Evolutionary conservation across 2,329 filamentous ascomycete genomes (phyloP).

Genomic region (Epichloe festucae): DNA sequence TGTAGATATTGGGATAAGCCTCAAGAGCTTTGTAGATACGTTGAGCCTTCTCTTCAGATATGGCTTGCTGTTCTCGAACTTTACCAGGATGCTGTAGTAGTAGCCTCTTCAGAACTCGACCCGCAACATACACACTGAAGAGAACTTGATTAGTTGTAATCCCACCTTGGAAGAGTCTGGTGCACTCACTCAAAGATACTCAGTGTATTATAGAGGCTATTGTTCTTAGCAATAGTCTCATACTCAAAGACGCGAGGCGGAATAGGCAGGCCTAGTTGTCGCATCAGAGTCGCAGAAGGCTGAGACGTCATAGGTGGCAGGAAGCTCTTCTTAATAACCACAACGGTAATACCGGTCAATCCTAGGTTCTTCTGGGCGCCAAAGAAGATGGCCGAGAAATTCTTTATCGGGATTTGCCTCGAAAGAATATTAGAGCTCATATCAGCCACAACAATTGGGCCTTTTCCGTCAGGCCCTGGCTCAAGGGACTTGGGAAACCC

Average conservation of each 20-base stretch:
- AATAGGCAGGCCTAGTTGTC: slow-evolving; percentile 62
- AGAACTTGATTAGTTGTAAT: not conserved
- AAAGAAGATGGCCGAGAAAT: slow-evolving; percentile 79
- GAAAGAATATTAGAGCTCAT: slow-evolving; percentile 94
- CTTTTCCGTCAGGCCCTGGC: slow-evolving; percentile 43
- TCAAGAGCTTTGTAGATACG: slow-evolving; percentile 71
- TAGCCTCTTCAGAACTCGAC: slow-evolving; percentile 72
- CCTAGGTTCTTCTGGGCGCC: slow-evolving; percentile 94
- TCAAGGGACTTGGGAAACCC: slow-evolving; percentile 53
- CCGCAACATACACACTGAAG: slow-evolving; percentile 73
- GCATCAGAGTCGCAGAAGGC: slow-evolving; percentile 55
- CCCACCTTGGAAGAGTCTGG: too few relatives aligned
- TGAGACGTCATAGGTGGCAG: slow-evolving; percentile 54
- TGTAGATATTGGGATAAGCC: slow-evolving; percentile 56
- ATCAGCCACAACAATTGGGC: slow-evolving; percentile 73
- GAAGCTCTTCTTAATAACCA: slow-evolving; percentile 69
- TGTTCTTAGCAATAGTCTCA: slow-evolving; percentile 78
- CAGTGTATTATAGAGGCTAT: slow-evolving; percentile 90
- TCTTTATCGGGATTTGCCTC: slow-evolving; percentile 59
- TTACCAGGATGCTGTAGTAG: slow-evolving; percentile 52
- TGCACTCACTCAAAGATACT: slow-evolving; percentile 67
- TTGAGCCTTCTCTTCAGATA: slow-evolving; percentile 62
- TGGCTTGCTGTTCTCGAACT: slow-evolving; percentile 61
- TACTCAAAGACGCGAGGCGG: slow-evolving; percentile 73
- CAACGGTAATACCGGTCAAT: slow-evolving; percentile 72